Percentiles rank a stretch among this genome's conserved stretches.
Conservation (phyloP, 2,329 filamentous ascomycete genomes). For the Colletotrichum horii region DNA sequence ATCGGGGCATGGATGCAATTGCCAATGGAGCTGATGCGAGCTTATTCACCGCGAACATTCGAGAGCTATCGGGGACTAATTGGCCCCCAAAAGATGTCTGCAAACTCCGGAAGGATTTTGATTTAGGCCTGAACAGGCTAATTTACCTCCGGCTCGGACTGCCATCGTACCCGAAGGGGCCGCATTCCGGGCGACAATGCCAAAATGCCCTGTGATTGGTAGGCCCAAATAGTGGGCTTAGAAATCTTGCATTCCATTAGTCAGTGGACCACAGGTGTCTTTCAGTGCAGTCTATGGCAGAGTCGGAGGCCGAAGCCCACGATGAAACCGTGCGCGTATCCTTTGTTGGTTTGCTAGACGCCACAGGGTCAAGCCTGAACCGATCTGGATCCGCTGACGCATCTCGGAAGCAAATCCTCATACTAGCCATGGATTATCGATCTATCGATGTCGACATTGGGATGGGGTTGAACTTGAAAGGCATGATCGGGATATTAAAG, state of each 20-base stretch:
- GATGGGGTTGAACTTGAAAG: neutral
- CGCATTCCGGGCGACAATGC: neutral
- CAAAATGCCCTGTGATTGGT: neutral
- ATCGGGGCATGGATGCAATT: neutral
- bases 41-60: neutral
- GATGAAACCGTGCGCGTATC: neutral
- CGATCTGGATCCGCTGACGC: neutral
- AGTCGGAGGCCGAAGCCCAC: neutral
- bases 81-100: conserved; percentile 22
- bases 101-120: neutral
- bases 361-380: neutral
- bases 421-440: neutral
- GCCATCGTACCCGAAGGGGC: neutral
- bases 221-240: neutral
- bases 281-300: neutral
- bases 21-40: neutral
- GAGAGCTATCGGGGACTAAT: neutral
- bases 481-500: neutral
- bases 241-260: neutral
- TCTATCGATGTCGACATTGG: neutral
- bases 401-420: neutral
- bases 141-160: neutral
- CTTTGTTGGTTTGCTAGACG: neutral
- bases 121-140: neutral
- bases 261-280: neutral